Conservation (phyloP, 805 yeast species). For the Schwanniomyces occidentalis region DNA sequence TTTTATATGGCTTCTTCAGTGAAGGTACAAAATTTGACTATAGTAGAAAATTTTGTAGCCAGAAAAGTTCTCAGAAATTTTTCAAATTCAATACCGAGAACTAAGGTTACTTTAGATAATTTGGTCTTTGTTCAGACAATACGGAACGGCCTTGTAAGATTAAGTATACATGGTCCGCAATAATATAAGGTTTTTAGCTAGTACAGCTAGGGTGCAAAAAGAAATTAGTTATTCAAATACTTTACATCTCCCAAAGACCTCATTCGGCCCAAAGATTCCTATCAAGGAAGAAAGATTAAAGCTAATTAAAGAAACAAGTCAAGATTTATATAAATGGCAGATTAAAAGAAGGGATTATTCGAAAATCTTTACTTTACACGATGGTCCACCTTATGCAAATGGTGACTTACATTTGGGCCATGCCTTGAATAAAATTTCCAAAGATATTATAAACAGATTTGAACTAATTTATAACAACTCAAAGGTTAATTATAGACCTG, state of each 20-base stretch:
- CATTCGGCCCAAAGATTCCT: constrained; percentile 54
- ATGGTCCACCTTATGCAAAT: constrained; percentile 99
- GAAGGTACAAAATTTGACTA: too few species aligned
- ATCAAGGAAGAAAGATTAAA: constrained; percentile 37
- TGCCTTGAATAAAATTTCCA: constrained; percentile 83
- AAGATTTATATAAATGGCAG: constrained; percentile 66
- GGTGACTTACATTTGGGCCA: constrained; percentile 93
- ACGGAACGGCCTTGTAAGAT: too few species aligned
- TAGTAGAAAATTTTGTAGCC: too few species aligned
- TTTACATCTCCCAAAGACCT: constrained; percentile 64
- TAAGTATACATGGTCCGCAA: too few species aligned
- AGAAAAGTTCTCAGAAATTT: too few species aligned
- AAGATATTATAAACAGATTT: constrained; percentile 79
- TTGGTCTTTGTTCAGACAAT: too few species aligned
- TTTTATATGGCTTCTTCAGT: too few species aligned
- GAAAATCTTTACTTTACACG: constrained; percentile 70
- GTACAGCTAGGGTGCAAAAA: too few species aligned
- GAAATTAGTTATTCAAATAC: constrained; percentile 59
- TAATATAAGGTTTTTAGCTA: too few species aligned
- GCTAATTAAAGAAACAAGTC: constrained; percentile 53
- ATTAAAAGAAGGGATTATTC: constrained; percentile 20
- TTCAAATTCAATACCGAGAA: too few species aligned
- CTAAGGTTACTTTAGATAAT: too few species aligned
- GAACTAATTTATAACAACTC: constrained; percentile 60
- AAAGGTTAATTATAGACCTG: constrained; percentile 75